Evolutionary conservation across 2,329 filamentous ascomycete species (phyloP).

Genomic region (Pseudogymnoascus sp.): DNA sequence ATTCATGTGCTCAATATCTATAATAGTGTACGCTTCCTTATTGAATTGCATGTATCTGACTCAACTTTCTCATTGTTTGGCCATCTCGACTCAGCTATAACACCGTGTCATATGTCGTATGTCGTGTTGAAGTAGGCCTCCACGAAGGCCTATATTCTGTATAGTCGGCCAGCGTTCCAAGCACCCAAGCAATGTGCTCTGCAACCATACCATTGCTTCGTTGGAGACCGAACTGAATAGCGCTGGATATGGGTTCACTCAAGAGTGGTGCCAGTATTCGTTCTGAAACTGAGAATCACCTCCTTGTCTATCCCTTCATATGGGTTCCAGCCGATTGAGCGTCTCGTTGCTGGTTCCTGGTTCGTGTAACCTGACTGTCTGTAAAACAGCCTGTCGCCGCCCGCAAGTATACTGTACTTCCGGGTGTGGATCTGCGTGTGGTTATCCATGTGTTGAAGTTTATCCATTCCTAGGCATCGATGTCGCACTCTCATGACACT

Average conservation of each 20-base stretch:
- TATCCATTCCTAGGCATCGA: not conserved
- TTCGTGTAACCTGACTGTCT: not conserved
- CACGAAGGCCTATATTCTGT: not conserved
- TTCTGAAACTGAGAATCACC: not conserved
- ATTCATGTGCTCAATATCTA: not conserved
- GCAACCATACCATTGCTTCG: not conserved
- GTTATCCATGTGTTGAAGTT: not conserved
- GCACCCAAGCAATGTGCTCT: not conserved
- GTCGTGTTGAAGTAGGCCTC: not conserved
- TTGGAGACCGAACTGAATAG: not conserved
- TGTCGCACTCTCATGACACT: not conserved
- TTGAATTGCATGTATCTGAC: not conserved
- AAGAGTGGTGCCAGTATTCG: not conserved
- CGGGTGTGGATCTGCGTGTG: not conserved
- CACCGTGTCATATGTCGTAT: not conserved
- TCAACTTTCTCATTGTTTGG: not conserved
- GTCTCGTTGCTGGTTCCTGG: not conserved
- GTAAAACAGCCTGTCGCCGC: not conserved
- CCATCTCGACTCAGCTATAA: not conserved
- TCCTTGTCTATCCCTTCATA: not conserved
- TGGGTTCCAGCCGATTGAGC: not conserved
- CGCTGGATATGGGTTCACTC: not conserved
- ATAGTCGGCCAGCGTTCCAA: not conserved
- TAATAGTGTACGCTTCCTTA: not conserved
- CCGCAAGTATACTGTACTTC: not conserved